Percentiles rank a stretch among this genome's conserved stretches.
Evolutionary conservation across 768 basidiomycete genomes (phyloP).

Genomic region (Phylloporus rhodoxanthus): DNA sequence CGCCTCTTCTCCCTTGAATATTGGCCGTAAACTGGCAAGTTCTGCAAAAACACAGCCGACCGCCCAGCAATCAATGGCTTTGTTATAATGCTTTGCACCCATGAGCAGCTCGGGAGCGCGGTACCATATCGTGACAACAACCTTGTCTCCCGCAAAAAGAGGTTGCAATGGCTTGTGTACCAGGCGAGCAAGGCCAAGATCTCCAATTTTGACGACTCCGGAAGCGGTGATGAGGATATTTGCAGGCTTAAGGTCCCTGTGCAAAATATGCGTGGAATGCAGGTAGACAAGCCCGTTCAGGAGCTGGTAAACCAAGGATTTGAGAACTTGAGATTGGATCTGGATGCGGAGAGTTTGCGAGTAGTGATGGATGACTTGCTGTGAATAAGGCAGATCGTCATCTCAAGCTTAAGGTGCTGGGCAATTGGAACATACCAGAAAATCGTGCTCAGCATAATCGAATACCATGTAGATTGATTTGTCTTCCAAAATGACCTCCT

Average conservation of each 20-base stretch:
- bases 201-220: slow-evolving; percentile 97
- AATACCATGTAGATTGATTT: slow-evolving; percentile 99
- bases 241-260: slow-evolving; percentile 96
- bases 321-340: slow-evolving; percentile 75
- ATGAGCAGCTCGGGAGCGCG: slow-evolving; percentile 93
- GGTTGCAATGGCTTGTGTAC: slow-evolving; percentile 89
- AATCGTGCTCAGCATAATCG: slow-evolving; percentile 98
- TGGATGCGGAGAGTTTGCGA: slow-evolving; percentile 79
- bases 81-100: slow-evolving; percentile 97
- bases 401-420: neutral
- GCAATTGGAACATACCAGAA: slow-evolving; percentile 58
- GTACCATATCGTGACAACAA: slow-evolving; percentile 99
- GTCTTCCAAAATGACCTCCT: slow-evolving; percentile 95
- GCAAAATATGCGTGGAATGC: slow-evolving; percentile 90
- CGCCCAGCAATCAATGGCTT: slow-evolving; percentile 95
- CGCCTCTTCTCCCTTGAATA: slow-evolving; percentile 99
- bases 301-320: slow-evolving; percentile 91
- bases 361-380: slow-evolving; percentile 99
- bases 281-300: slow-evolving; percentile 92
- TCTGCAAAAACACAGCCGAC: slow-evolving; percentile 98
- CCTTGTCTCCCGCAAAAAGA: slow-evolving; percentile 91
- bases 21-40: slow-evolving; percentile 85
- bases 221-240: slow-evolving; percentile 91
- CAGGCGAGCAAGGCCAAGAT: slow-evolving; percentile 88
- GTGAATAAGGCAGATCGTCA: neutral